phyloP scores from a whole-genome alignment of 768 basidiomycete genomes.

The Pleurotus eryngii region DNA sequence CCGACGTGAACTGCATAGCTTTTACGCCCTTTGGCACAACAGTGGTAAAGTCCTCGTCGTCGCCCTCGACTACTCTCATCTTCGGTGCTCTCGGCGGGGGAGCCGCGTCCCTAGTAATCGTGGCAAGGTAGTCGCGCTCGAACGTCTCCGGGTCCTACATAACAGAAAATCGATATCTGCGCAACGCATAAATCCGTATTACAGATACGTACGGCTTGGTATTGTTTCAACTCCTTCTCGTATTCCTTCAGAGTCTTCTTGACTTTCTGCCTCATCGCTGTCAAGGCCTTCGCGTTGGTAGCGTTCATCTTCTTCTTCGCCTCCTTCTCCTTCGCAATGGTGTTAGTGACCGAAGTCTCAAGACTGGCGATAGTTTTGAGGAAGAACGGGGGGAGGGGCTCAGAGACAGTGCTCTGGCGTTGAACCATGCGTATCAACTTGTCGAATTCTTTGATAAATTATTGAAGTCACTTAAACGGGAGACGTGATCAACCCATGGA shows the following conservation, averaged over 20 bases:
- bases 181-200: neutral
- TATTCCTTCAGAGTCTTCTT: constrained; percentile 90
- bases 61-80: constrained; percentile 29
- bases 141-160: constrained; percentile 85
- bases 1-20: constrained; percentile 74
- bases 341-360: constrained; percentile 69
- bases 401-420: constrained; percentile 79
- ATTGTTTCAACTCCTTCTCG: constrained; percentile 76
- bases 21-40: constrained; percentile 86
- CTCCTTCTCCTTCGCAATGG: constrained; percentile 83
- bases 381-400: constrained; percentile 85
- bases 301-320: constrained; percentile 97
- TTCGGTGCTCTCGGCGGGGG: constrained; percentile 29
- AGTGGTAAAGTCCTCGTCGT: constrained; percentile 75
- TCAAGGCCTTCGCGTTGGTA: constrained; percentile 88
- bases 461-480: constrained; percentile 1
- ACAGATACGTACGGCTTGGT: constrained; percentile 58
- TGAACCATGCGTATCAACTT: constrained; percentile 90
- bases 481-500: neutral
- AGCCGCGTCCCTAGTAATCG: constrained; percentile 35
- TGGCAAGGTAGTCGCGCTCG: constrained; percentile 66
- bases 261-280: constrained; percentile 97
- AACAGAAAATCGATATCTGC: constrained; percentile 1
- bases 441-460: constrained; percentile 74
- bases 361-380: constrained; percentile 71